Percentiles rank a stretch among this genome's conserved stretches.
Evolutionary conservation across 1,139 yeast species (phyloP).

Genomic region (Magnusiomyces starmeri): DNA sequence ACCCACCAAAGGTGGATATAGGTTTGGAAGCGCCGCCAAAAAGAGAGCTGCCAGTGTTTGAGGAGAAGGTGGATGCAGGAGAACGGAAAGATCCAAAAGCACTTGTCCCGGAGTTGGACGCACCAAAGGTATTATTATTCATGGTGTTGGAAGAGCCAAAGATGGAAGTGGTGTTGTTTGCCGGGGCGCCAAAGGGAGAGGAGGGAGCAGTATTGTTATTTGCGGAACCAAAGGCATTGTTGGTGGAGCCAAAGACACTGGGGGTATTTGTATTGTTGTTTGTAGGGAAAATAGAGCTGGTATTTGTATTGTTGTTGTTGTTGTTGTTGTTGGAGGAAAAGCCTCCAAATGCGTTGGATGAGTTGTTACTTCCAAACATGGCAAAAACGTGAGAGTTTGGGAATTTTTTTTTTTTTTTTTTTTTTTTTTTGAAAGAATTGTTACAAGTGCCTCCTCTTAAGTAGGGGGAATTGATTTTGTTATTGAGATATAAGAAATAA

Average conservation of each 20-base stretch:
- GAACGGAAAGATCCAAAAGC: constrained; percentile 10
- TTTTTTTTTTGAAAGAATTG: background rate
- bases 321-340: constrained; percentile 22
- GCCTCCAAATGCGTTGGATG: constrained; percentile 17
- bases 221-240: constrained; percentile 12
- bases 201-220: constrained; percentile 22
- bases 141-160: constrained; percentile 10
- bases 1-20: constrained; percentile 23
- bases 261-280: constrained; percentile 10
- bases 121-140: too few relatives aligned
- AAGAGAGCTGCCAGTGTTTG: constrained; percentile 27
- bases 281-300: constrained; percentile 19
- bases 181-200: constrained; percentile 28
- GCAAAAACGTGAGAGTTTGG: background rate
- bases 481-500: background rate
- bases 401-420: background rate
- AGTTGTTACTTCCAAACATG: background rate
- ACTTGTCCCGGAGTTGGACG: constrained; percentile 4
- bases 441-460: background rate
- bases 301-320: constrained; percentile 18
- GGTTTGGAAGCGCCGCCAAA: constrained; percentile 24
- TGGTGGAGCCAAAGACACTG: constrained; percentile 8
- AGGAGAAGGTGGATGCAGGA: constrained; percentile 22
- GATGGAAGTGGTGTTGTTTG: constrained; percentile 7
- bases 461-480: background rate